Evolutionary conservation across 495 filamentous ascomycete species (phyloP).

Genomic region (Penicillium diatomitis): DNA sequence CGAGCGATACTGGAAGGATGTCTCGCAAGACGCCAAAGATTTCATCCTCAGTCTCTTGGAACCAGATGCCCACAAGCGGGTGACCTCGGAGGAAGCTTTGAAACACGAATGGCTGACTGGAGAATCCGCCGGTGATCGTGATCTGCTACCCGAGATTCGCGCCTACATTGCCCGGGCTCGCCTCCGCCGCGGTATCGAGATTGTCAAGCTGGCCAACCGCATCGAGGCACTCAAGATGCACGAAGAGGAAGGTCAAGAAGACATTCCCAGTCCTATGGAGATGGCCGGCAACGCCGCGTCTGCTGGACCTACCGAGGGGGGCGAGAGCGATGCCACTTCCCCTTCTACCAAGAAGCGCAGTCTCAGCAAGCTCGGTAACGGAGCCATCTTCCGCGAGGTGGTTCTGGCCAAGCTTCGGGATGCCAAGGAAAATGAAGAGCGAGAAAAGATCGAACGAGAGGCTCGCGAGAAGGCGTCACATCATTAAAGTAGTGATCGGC

Average conservation of each 20-base stretch:
- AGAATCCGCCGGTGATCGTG: constrained; percentile 82
- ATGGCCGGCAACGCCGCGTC: constrained; percentile 25
- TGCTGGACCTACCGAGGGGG: background rate
- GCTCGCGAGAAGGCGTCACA: constrained; percentile 35
- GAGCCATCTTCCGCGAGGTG: constrained; percentile 95
- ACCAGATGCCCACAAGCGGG: constrained; percentile 65
- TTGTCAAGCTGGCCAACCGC: constrained; percentile 93
- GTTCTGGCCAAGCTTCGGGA: constrained; percentile 93
- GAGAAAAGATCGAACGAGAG: constrained; percentile 51
- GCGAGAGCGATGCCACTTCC: constrained; percentile 1
- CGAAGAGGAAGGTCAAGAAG: constrained; percentile 79
- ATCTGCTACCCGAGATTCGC: constrained; percentile 94
- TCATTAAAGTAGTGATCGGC: constrained; percentile 6
- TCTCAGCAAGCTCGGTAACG: constrained; percentile 68
- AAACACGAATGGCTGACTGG: constrained; percentile 86
- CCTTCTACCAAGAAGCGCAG: constrained; percentile 47
- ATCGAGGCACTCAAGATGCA: constrained; percentile 96
- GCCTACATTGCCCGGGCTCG: constrained; percentile 87
- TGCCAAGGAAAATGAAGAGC: constrained; percentile 78
- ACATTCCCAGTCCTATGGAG: constrained; percentile 51
- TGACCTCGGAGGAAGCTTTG: constrained; percentile 74
- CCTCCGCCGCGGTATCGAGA: constrained; percentile 87
- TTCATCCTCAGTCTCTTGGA: constrained; percentile 83
- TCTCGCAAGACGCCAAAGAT: constrained; percentile 89
- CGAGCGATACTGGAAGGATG: constrained; percentile 96